These are phyloP conservation scores for Centrapalus pauciflorus DNA, from an alignment of 129 eudicot genomes.

Conservation along the genomic window DNA sequence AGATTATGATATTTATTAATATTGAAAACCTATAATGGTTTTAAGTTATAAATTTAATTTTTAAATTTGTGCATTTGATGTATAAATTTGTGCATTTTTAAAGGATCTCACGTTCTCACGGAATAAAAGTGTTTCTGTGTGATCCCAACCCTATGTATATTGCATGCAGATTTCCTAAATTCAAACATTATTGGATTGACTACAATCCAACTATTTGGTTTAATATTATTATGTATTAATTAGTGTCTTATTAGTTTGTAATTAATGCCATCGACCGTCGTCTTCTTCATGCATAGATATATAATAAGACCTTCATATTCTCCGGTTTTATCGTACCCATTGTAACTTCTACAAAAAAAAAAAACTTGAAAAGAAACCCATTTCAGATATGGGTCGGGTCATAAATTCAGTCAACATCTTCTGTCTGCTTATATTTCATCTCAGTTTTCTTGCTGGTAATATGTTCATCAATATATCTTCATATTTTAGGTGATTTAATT, in stretches of 20 bases:
- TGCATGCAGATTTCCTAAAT: too few relatives aligned
- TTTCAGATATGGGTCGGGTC: constrained; percentile 8
- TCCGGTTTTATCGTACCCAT: not conserved
- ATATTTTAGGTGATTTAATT: not conserved
- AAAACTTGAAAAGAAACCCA: too few relatives aligned
- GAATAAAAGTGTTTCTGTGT: too few relatives aligned
- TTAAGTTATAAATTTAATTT: too few relatives aligned
- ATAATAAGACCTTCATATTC: not conserved
- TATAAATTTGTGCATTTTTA: too few relatives aligned
- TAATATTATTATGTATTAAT: not conserved
- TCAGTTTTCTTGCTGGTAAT: constrained; percentile 16
- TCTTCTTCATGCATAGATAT: not conserved
- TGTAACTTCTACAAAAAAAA: not conserved
- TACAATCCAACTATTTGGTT: too few relatives aligned
- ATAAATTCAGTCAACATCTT: constrained; percentile 6
- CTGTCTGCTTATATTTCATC: constrained; percentile 9
- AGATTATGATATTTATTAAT: too few relatives aligned
- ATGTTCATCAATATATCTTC: not conserved
- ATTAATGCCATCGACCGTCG: not conserved
- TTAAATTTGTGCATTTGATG: too few relatives aligned
- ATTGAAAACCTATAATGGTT: too few relatives aligned
- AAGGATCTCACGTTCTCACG: too few relatives aligned
- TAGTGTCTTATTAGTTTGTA: not conserved
- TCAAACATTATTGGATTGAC: too few relatives aligned
- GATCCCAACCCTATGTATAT: too few relatives aligned